Conservation (phyloP, 257 asterid genomes). For the Rhazya stricta region DNA sequence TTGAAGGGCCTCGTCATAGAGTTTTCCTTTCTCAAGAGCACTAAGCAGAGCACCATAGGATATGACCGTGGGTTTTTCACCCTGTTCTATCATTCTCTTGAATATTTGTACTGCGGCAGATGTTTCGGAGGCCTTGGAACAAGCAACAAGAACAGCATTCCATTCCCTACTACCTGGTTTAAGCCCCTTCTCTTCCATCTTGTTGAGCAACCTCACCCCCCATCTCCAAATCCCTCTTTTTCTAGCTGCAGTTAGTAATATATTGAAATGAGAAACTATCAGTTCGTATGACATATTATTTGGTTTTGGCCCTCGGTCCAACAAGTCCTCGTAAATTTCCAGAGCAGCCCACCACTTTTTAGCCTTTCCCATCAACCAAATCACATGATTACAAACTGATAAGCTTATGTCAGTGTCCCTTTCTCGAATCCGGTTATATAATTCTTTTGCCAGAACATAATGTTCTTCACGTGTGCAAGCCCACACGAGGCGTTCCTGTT, state of each 20-base stretch:
- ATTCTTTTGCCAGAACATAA: slow-evolving; percentile 62
- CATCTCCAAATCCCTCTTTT: slow-evolving; percentile 89
- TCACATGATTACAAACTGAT: slow-evolving; percentile 82
- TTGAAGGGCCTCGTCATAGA: slow-evolving; percentile 69
- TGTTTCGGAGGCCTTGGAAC: slow-evolving; percentile 85
- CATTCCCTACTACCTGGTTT: slow-evolving; percentile 79
- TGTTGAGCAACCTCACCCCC: slow-evolving; percentile 78
- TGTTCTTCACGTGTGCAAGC: slow-evolving; percentile 86
- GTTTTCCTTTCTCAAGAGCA: slow-evolving; percentile 88
- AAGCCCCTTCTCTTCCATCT: slow-evolving; percentile 95
- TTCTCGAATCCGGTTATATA: slow-evolving; percentile 70
- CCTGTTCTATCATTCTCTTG: slow-evolving; percentile 83
- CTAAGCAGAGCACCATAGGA: slow-evolving; percentile 94
- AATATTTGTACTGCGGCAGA: slow-evolving; percentile 75
- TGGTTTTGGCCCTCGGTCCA: slow-evolving; percentile 86
- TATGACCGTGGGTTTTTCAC: slow-evolving; percentile 74
- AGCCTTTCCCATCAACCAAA: slow-evolving; percentile 94
- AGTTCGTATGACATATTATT: slow-evolving; percentile 77
- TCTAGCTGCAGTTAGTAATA: slow-evolving; percentile 67
- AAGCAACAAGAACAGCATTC: slow-evolving; percentile 89
- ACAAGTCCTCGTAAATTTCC: slow-evolving; percentile 81
- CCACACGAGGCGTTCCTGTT: slow-evolving; percentile 76
- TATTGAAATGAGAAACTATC: slow-evolving; percentile 67
- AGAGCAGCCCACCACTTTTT: slow-evolving; percentile 98
- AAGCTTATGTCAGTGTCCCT: slow-evolving; percentile 55